phyloP scores from a whole-genome alignment of 2,329 filamentous ascomycete species.

The Trichocomaceae sp. region DNA sequence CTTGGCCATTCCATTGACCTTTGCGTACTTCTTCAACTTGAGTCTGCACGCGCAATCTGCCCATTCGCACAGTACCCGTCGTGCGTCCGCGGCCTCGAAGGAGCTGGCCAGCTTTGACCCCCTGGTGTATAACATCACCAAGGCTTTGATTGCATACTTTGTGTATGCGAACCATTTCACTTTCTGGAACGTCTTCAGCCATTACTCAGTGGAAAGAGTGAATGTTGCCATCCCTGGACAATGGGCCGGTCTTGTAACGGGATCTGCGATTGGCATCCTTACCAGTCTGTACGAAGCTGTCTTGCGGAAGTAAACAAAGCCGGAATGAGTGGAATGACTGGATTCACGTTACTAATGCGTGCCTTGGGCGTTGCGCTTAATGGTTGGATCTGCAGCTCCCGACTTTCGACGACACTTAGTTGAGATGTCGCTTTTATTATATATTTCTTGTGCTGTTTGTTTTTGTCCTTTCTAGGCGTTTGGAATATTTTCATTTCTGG shows the following conservation, averaged over 20 bases:
- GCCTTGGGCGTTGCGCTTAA: neutral
- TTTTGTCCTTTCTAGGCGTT: neutral
- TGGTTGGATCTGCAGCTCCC: neutral
- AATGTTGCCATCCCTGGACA: slow-evolving; percentile 34
- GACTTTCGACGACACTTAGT: neutral
- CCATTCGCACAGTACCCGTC: slow-evolving; percentile 22
- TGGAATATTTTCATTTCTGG: neutral
- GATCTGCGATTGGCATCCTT: slow-evolving; percentile 35
- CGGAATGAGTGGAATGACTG: neutral
- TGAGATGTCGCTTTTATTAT: neutral
- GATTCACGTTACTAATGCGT: neutral
- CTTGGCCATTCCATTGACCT: slow-evolving; percentile 60
- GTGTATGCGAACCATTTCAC: slow-evolving; percentile 57
- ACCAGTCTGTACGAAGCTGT: slow-evolving; percentile 43
- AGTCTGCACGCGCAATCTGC: slow-evolving; percentile 46
- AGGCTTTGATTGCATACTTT: slow-evolving; percentile 73
- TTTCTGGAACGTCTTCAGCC: slow-evolving; percentile 33
- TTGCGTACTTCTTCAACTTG: slow-evolving; percentile 88
- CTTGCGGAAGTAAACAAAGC: slow-evolving; percentile 30
- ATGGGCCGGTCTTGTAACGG: slow-evolving; percentile 34
- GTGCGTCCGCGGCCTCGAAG: slow-evolving; percentile 19
- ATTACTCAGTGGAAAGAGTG: slow-evolving; percentile 31
- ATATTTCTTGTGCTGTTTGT: neutral
- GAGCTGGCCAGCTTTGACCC: slow-evolving; percentile 58
- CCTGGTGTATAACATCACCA: slow-evolving; percentile 81